Evolutionary conservation across 2,329 filamentous ascomycete genomes (phyloP).

Genomic region (Trichophyton schoenleinii): DNA sequence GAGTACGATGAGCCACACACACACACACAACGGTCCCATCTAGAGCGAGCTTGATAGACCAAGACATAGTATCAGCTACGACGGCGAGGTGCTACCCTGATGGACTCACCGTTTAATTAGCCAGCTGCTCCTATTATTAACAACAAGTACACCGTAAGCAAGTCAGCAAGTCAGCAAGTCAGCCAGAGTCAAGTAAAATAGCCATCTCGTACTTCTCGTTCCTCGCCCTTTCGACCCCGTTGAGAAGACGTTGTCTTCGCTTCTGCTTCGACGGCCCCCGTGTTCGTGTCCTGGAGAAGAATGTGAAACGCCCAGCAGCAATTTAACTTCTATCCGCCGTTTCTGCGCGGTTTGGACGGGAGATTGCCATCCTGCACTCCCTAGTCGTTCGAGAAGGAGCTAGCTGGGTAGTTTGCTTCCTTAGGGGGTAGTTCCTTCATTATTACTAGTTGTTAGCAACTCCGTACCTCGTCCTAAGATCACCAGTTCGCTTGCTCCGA

Average conservation of each 20-base stretch:
- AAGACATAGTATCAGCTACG: too few relatives aligned
- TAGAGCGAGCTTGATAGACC: background rate
- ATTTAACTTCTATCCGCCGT: background rate
- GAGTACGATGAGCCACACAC: background rate
- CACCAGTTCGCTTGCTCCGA: background rate
- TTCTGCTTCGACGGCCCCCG: too few relatives aligned
- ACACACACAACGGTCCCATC: background rate
- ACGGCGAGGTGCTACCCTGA: background rate
- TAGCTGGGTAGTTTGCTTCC: background rate
- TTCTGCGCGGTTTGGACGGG: slow-evolving; percentile 2
- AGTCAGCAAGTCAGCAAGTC: background rate
- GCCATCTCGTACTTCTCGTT: too few relatives aligned
- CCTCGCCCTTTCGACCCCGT: too few relatives aligned
- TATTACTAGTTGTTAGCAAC: too few relatives aligned
- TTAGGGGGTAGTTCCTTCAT: background rate
- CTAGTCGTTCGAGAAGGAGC: too few relatives aligned
- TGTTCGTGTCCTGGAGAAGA: background rate
- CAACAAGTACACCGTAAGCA: too few relatives aligned
- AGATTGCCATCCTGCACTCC: background rate
- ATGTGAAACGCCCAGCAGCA: background rate
- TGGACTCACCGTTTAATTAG: background rate
- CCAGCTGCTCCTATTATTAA: too few relatives aligned
- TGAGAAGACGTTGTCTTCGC: too few relatives aligned
- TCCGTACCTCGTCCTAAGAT: background rate
- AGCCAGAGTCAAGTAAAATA: too few relatives aligned